Evolutionary conservation across 768 basidiomycete genomes (phyloP), one percentile per base, ranked within the genome.

Genomic region (Auriscalpium vulgare): DNA sequence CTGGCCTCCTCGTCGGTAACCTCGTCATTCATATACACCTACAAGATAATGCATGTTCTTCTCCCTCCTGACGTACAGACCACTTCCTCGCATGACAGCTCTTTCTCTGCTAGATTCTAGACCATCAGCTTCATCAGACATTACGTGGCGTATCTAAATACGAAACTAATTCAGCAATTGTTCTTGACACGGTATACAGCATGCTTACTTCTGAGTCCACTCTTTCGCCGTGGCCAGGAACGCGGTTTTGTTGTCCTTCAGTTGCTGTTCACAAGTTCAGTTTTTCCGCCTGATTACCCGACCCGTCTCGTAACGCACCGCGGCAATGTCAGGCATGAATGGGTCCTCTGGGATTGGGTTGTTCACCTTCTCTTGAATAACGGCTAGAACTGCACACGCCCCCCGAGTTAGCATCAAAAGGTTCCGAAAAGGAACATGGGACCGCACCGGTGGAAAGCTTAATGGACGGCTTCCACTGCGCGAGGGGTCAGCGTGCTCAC

Each of bases 281-380:
- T 10, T 47, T 19, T 34, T 29, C 36, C 13, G 21, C 21, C 3
- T 40, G 35, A 43, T 44, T 45, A 43, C 21, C 21, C 21, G 21
- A 45, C 40, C 13, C 13, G 47, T 10, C 46, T 40, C 14, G 23
- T 16, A 34, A 72, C 85, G 54, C 66, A 92, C 87, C 36, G 84
- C 85, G 38, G 91, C 91, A 62, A 91, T 88, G 1, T 91, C 89
- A 34, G 91, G 87, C 64, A 91, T 88, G 64, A 90, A 93, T 0
- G 91, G 91, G 66, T 93, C 91, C 64, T 93, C 91, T 16, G 88
- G 77, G 66, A 86, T 88, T 16, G 91, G 91, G 67, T 92, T 90
- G 68, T 91, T 91, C 51, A 93, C 66, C 71, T 93, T 93, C 66
- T 91, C 88, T 68, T 88, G 85, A 56, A 93, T 82, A 49, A 83